phyloP scores from a whole-genome alignment of 2,329 filamentous ascomycete genomes.

The Penicillium freii region DNA sequence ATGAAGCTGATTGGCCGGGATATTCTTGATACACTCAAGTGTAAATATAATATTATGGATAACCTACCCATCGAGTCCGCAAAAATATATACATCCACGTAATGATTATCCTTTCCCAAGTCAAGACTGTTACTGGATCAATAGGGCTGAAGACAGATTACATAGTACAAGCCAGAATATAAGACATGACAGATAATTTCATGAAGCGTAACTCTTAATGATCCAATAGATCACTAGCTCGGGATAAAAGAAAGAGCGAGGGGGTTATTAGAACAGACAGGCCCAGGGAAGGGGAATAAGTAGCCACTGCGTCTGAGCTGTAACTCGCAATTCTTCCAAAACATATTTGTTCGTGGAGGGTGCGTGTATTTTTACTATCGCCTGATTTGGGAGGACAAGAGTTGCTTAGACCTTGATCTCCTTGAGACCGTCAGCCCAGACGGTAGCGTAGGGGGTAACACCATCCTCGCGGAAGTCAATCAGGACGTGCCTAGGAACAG shows the following conservation, averaged over 20 bases:
- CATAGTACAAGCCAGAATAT: not conserved
- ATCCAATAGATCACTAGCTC: conserved; percentile 28
- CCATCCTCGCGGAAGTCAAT: conserved; percentile 98
- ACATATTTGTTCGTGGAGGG: conserved; percentile 27
- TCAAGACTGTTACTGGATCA: not conserved
- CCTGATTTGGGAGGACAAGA: not conserved
- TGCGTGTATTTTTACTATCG: conserved; percentile 20
- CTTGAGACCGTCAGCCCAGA: conserved; percentile 93
- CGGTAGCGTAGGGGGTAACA: conserved; percentile 78
- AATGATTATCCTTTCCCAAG: no score
- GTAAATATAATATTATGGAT: no score
- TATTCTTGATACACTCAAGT: not conserved
- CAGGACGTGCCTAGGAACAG: conserved; percentile 68
- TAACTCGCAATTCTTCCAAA: conserved; percentile 21
- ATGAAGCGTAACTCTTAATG: conserved; percentile 39
- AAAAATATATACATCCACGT: not conserved
- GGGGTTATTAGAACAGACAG: conserved; percentile 21
- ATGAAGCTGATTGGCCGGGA: conserved; percentile 10
- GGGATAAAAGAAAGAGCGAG: conserved; percentile 27
- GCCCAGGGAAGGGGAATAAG: conserved; percentile 14
- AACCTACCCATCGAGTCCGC: not conserved
- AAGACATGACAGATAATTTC: conserved; percentile 31
- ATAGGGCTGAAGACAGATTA: not conserved
- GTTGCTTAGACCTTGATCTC: conserved; percentile 81
- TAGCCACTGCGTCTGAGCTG: conserved; percentile 15